These are phyloP conservation scores for Rhodosporidiobolus sp. DNA, from an alignment of 768 basidiomycete species.

Conservation along the genomic window DNA sequence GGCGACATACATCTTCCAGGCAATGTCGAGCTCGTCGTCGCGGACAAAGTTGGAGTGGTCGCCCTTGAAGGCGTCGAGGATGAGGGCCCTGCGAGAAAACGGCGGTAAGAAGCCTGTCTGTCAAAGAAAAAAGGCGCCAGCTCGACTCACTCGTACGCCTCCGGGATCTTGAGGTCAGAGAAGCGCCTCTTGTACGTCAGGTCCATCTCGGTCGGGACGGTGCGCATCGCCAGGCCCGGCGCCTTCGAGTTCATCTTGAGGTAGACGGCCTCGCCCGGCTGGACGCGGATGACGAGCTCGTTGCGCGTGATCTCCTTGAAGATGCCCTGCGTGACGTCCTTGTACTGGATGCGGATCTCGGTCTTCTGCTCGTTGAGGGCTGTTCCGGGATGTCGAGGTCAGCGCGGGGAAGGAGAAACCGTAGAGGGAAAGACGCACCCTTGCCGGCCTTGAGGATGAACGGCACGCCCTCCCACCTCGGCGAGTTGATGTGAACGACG, in stretches of 20 bases:
- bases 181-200: conserved; percentile 96
- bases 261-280: conserved; percentile 93
- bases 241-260: conserved; percentile 94
- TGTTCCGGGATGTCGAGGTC: conserved; percentile 46
- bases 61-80: conserved; percentile 92
- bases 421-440: conserved; percentile 57
- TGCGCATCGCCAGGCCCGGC: conserved; percentile 83
- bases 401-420: conserved; percentile 24
- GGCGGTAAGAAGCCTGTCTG: background rate
- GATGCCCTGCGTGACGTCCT: conserved; percentile 93
- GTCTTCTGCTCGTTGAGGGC: conserved; percentile 98
- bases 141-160: conserved; percentile 65
- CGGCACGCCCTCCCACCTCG: conserved; percentile 96
- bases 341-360: conserved; percentile 96
- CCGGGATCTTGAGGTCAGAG: conserved; percentile 83
- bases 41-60: conserved; percentile 99
- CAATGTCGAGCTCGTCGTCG: conserved; percentile 92
- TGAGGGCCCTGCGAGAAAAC: conserved; percentile 63
- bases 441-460: conserved; percentile 98
- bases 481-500: conserved; percentile 87
- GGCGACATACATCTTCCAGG: conserved; percentile 89
- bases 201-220: conserved; percentile 96
- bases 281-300: conserved; percentile 95
- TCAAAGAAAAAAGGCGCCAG: background rate
- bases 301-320: conserved; percentile 95